These are phyloP conservation scores for Daldinia sp. DNA, from an alignment of 2,329 filamentous ascomycete genomes.

Conservation along the genomic window DNA sequence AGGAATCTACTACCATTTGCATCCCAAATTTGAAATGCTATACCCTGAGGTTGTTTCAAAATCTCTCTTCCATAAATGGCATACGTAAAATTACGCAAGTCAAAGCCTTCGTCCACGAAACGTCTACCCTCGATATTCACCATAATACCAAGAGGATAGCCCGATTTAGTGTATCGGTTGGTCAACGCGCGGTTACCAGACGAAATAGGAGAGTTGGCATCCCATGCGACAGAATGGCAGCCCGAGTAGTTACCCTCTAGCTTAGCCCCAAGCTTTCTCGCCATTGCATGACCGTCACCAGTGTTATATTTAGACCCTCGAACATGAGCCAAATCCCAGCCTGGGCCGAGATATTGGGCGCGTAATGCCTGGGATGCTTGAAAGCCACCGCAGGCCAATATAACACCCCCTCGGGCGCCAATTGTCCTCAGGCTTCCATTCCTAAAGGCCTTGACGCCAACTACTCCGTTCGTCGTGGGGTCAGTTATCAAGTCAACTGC, in stretches of 20 bases:
- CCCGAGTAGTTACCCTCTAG: slow-evolving; percentile 71
- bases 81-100: slow-evolving; percentile 76
- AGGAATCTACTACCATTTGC: slow-evolving; percentile 64
- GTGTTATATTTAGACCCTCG: slow-evolving; percentile 75
- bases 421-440: slow-evolving; percentile 31
- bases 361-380: slow-evolving; percentile 70
- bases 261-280: slow-evolving; percentile 64
- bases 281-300: slow-evolving; percentile 67
- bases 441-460: slow-evolving; percentile 38
- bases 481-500: slow-evolving; percentile 39
- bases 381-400: slow-evolving; percentile 73
- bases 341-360: slow-evolving; percentile 64
- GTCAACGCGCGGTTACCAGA: slow-evolving; percentile 69
- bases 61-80: slow-evolving; percentile 74
- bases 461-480: slow-evolving; percentile 34
- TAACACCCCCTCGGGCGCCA: slow-evolving; percentile 54
- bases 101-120: slow-evolving; percentile 75
- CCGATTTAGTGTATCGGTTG: slow-evolving; percentile 77
- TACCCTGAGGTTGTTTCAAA: slow-evolving; percentile 66
- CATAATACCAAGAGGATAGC: slow-evolving; percentile 75
- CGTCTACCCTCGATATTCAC: slow-evolving; percentile 68
- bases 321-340: slow-evolving; percentile 72
- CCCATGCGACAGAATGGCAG: slow-evolving; percentile 75
- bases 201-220: slow-evolving; percentile 68
- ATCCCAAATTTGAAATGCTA: slow-evolving; percentile 76